Percentiles rank a stretch among this genome's conserved stretches.
Evolutionary conservation across 1,284 basidiomycete genomes (phyloP).

Genomic region (Leccinum cinnamomeum): DNA sequence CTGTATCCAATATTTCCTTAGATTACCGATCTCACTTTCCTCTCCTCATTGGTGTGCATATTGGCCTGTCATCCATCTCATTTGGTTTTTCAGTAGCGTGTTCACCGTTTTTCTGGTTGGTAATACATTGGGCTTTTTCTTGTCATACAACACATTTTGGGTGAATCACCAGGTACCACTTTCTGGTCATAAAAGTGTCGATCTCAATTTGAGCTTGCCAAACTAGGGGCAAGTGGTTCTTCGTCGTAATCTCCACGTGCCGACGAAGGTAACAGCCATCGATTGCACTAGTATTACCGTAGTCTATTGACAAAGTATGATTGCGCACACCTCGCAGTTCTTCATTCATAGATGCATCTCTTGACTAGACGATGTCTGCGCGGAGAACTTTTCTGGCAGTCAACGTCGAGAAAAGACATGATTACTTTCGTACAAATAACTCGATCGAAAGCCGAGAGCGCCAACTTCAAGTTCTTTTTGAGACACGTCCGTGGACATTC

Average conservation of each 20-base stretch:
- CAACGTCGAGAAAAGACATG: neutral
- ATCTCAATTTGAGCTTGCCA: conserved; percentile 4
- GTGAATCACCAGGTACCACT: neutral
- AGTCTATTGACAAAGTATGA: neutral
- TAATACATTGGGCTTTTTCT: conserved; percentile 10
- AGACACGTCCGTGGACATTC: neutral
- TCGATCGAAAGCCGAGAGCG: neutral
- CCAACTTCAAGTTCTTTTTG: neutral
- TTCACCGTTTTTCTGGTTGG: neutral
- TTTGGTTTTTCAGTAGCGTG: conserved; percentile 1
- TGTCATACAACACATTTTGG: neutral
- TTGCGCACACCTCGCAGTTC: neutral
- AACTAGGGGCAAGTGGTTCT: neutral
- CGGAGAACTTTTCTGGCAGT: neutral
- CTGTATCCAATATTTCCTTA: neutral
- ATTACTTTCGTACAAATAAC: neutral
- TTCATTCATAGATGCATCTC: neutral
- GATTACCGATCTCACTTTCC: conserved; percentile 1
- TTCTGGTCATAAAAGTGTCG: conserved; percentile 1
- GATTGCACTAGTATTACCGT: neutral
- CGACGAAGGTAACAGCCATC: conserved; percentile 4
- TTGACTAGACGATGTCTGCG: neutral
- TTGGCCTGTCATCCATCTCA: conserved; percentile 5
- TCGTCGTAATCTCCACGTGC: conserved; percentile 19
- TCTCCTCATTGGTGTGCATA: conserved; percentile 6